Evolutionary conservation across 1,284 basidiomycete species (phyloP).

Genomic region (Microbotryum saponariae): DNA sequence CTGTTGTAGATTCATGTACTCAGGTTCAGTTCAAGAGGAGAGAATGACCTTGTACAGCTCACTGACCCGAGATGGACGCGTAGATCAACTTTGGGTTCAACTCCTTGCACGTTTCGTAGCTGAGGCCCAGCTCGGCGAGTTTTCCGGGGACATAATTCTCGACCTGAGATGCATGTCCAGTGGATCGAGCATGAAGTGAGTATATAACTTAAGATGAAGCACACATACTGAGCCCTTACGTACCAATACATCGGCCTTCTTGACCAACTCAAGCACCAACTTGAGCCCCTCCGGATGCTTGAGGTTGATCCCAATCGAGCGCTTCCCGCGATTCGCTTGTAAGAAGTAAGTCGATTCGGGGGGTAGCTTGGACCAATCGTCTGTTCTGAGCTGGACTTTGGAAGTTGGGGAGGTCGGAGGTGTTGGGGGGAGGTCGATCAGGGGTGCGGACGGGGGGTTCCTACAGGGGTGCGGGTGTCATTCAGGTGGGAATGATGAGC

Average conservation of each 20-base stretch:
- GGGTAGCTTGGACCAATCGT: constrained; percentile 53
- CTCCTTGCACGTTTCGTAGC: constrained; percentile 70
- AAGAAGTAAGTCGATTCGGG: constrained; percentile 92
- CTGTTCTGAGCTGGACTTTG: constrained; percentile 41
- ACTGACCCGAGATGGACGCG: constrained; percentile 72
- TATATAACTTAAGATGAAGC: background rate
- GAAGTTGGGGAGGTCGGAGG: constrained; percentile 65
- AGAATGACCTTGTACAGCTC: background rate
- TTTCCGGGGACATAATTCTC: constrained; percentile 71
- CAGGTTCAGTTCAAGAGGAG: too few species aligned
- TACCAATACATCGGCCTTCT: constrained; percentile 73
- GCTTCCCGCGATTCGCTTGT: constrained; percentile 58
- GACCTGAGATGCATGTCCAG: background rate
- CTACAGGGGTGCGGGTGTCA: constrained; percentile 41
- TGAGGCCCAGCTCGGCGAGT: constrained; percentile 71
- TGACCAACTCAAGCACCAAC: constrained; percentile 65
- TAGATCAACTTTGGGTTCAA: constrained; percentile 80
- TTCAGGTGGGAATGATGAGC: background rate
- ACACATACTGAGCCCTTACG: background rate
- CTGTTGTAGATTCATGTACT: constrained; percentile 43
- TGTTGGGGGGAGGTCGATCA: constrained; percentile 35
- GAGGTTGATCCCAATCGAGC: constrained; percentile 69
- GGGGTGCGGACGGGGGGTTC: constrained; percentile 52
- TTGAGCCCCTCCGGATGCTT: constrained; percentile 70
- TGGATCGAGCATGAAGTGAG: background rate